Conservation (phyloP, 106 monocot genomes). For the Phalaenopsis equestris region DNA sequence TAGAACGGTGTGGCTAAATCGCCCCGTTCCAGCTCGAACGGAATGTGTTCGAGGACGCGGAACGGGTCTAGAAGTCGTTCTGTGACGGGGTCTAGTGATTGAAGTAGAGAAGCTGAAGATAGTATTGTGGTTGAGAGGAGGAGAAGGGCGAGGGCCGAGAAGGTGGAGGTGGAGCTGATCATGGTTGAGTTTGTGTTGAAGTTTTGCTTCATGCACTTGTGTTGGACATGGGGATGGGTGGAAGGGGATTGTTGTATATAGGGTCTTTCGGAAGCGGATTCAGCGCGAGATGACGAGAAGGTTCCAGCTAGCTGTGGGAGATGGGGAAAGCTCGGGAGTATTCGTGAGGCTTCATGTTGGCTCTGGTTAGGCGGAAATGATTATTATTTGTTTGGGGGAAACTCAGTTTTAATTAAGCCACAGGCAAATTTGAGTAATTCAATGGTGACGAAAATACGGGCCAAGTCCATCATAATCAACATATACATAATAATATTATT, state of each 20-base stretch:
- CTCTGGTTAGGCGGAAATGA: too few relatives aligned
- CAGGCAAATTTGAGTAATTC: too few relatives aligned
- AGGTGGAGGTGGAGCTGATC: neutral
- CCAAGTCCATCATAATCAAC: too few relatives aligned
- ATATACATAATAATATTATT: too few relatives aligned
- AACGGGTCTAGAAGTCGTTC: conserved; percentile 41
- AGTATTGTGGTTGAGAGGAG: neutral
- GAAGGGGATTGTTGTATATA: neutral
- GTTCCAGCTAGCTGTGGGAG: neutral
- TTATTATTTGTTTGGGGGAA: too few relatives aligned
- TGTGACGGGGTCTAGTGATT: neutral
- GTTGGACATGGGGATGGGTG: neutral
- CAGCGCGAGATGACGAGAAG: neutral
- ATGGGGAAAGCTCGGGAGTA: neutral
- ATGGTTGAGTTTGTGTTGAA: neutral
- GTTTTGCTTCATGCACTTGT: neutral
- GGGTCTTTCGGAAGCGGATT: neutral
- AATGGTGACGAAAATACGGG: too few relatives aligned
- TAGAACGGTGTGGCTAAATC: conserved; percentile 14
- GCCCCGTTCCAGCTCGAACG: conserved; percentile 53
- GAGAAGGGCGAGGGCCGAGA: neutral
- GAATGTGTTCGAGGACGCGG: conserved; percentile 55
- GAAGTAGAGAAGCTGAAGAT: neutral
- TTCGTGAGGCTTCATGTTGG: neutral
- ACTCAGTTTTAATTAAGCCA: too few relatives aligned